A percentile compares a stretch with the other conserved stretches of the same genome.
Conservation (phyloP, 2,329 filamentous ascomycete genomes). For the Neocucurbitaria cava region DNA sequence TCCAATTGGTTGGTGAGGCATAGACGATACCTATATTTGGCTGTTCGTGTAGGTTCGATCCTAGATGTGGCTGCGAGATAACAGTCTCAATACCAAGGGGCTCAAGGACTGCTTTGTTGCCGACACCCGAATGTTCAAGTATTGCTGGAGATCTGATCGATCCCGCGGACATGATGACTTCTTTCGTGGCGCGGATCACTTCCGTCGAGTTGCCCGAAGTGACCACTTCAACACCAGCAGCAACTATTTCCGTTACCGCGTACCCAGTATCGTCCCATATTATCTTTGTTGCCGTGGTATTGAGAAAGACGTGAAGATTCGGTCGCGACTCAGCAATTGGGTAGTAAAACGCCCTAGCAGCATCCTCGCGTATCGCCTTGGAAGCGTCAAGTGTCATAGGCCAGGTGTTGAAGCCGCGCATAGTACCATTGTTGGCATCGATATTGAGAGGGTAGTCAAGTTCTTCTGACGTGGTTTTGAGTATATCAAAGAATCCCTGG, state of each 20-base stretch:
- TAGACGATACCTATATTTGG: slow-evolving; percentile 36
- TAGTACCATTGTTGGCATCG: slow-evolving; percentile 53
- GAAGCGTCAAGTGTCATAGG: slow-evolving; percentile 52
- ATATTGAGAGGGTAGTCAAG: slow-evolving; percentile 49
- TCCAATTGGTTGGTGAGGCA: slow-evolving; percentile 41
- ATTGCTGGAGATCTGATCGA: slow-evolving; percentile 43
- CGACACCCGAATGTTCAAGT: slow-evolving; percentile 47
- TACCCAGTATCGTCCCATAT: slow-evolving; percentile 38
- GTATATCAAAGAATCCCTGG: slow-evolving; percentile 29
- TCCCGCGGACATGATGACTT: slow-evolving; percentile 48
- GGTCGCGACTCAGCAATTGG: slow-evolving; percentile 47
- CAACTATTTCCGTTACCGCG: slow-evolving; percentile 11
- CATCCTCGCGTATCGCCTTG: slow-evolving; percentile 53
- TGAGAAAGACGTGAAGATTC: slow-evolving; percentile 54
- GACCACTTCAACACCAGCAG: slow-evolving; percentile 34
- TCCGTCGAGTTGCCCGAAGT: slow-evolving; percentile 22
- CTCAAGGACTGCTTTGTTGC: slow-evolving; percentile 39
- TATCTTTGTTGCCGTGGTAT: slow-evolving; percentile 52
- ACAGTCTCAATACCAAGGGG: slow-evolving; percentile 27
- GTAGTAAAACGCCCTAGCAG: slow-evolving; percentile 57
- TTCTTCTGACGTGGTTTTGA: slow-evolving; percentile 48
- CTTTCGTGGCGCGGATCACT: slow-evolving; percentile 26
- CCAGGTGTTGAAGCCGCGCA: slow-evolving; percentile 54
- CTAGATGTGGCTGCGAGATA: slow-evolving; percentile 34
- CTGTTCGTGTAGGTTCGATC: slow-evolving; percentile 47